Evolutionary conservation across 441 rosid species (phyloP), one percentile per base, ranked within the genome.

Genomic region (Manihot esculenta): DNA sequence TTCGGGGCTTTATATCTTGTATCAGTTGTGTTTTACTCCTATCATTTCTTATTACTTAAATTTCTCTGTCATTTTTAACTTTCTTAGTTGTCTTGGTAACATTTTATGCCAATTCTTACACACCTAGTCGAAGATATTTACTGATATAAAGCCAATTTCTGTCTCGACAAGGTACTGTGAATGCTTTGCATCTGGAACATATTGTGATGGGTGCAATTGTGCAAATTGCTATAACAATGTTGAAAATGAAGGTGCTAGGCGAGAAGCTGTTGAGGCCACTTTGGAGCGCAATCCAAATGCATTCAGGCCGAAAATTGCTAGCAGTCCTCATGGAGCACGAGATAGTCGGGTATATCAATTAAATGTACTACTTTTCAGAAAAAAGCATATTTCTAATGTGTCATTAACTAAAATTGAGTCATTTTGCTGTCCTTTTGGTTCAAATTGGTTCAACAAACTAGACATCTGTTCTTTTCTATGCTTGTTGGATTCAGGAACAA

Each of bases 171-270:
- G 99, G 87, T 96, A 93, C 66, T 96, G 99, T 73, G 98, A 93
- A 75, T 96, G 99, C 86, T 96, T 96, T 82, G 93, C 98, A 44
- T 85, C 95, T 44, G 97, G 97, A 67, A 83, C 83, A 56, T 91
- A 91, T 76, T 96, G 98, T 79, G 91, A 91, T 76, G 98, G 97
- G 56, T 93, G 99, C 86, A 91, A 93, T 65, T 96, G 99, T 76
- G 70, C 80, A 71, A 91, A 91, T 80, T 96, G 99, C 78, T 87
- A 83, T 45, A 93, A 96, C 86, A 91, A 93, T 75, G 89, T 84
- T 79, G 98, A 89, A 70, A 85, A 95, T 63, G 98, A 89, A 79
- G 72, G 76, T 62, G 79, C 88, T 41, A 88, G 98, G 78, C 83
- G 88, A 79, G 94, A 88, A 72, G 97, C 98, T 44, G 81, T 93